Conservation (phyloP, 768 basidiomycete species). For the Pulveroboletus sp. region DNA sequence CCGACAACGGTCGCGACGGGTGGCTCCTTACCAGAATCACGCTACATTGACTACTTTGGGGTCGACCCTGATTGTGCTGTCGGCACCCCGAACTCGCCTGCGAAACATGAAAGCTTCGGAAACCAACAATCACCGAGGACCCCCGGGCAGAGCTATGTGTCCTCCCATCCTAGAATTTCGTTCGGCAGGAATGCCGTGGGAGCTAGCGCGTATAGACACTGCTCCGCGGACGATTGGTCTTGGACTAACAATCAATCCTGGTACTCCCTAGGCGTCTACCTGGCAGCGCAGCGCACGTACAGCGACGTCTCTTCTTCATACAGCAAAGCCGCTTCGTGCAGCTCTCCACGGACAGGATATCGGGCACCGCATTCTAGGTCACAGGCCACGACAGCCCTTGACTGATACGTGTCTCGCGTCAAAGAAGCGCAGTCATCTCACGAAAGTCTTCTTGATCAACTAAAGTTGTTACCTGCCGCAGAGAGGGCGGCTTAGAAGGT, state of each 20-base stretch:
- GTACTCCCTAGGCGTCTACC: too few relatives aligned
- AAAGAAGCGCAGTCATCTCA: not conserved
- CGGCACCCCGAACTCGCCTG: not conserved
- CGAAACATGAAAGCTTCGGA: not conserved
- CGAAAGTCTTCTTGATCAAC: not conserved
- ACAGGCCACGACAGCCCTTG: not conserved
- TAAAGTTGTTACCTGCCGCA: not conserved
- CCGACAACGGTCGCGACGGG: not conserved
- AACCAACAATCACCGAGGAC: not conserved
- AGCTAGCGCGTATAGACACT: too few relatives aligned
- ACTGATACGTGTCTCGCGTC: not conserved
- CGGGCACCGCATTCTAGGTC: not conserved
- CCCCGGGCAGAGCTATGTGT: too few relatives aligned
- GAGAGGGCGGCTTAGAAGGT: not conserved
- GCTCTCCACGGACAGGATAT: too few relatives aligned
- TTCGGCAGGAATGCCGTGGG: too few relatives aligned
- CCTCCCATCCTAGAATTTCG: too few relatives aligned
- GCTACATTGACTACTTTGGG: not conserved
- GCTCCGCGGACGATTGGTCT: too few relatives aligned
- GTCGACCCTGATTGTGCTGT: not conserved
- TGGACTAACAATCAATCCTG: too few relatives aligned
- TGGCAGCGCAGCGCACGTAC: too few relatives aligned
- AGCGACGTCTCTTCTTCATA: too few relatives aligned
- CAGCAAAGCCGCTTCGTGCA: too few relatives aligned
- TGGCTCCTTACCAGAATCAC: not conserved